phyloP scores from a whole-genome alignment of 257 asterid genomes.

The Solanum verrucosum region DNA sequence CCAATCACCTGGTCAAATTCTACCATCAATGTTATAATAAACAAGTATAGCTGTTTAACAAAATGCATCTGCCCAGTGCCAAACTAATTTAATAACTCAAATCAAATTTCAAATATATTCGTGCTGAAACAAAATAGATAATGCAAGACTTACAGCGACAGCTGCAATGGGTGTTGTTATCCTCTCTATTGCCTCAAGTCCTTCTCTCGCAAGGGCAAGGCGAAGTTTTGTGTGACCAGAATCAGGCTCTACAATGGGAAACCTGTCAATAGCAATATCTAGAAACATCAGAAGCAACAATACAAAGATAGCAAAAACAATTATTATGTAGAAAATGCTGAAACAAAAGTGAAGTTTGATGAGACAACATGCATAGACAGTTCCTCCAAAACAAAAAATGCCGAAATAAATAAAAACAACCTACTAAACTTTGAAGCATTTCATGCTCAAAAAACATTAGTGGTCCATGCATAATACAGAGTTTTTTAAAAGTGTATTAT shows the following conservation, averaged over 20 bases:
- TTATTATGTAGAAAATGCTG: background rate
- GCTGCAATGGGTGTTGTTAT: slow-evolving; percentile 85
- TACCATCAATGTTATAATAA: background rate
- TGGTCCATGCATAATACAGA: background rate
- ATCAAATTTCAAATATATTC: background rate
- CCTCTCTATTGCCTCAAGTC: slow-evolving; percentile 82
- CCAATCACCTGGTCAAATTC: slow-evolving; percentile 69
- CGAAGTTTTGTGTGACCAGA: slow-evolving; percentile 96
- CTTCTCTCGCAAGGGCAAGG: slow-evolving; percentile 72
- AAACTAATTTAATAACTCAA: background rate
- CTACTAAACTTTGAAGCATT: background rate
- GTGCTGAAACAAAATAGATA: background rate
- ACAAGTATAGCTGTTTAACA: background rate
- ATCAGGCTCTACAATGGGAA: slow-evolving; percentile 93
- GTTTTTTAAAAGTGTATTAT: background rate
- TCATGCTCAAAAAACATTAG: background rate
- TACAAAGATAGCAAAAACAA: slow-evolving; percentile 1
- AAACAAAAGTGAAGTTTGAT: background rate
- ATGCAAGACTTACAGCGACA: slow-evolving; percentile 65
- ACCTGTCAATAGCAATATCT: slow-evolving; percentile 28
- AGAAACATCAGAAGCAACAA: background rate
- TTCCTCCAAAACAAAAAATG: background rate
- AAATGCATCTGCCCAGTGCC: background rate
- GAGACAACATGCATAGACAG: background rate
- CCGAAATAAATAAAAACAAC: background rate